Percentiles rank a stretch among this genome's conserved stretches.
phyloP scores from a whole-genome alignment of 2,329 filamentous ascomycete genomes.

The Trichoderma cornu-damae region DNA sequence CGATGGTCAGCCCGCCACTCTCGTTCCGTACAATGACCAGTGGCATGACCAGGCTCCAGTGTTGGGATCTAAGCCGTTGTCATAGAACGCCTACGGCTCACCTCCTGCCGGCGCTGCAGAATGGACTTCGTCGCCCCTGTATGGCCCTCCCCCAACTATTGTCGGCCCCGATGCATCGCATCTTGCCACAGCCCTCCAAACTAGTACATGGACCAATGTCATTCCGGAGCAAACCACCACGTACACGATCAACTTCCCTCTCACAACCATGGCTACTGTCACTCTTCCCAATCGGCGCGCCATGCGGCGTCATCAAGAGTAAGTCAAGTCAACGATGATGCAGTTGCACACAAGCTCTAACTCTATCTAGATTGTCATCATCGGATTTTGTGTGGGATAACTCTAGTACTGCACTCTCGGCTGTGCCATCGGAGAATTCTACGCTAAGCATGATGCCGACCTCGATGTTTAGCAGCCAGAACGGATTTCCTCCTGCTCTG shows the following conservation, averaged over 20 bases:
- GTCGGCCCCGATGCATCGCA: conserved; percentile 19
- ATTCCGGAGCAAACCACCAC: conserved; percentile 38
- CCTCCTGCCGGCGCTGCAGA: conserved; percentile 19
- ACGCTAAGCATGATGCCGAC: conserved; percentile 25
- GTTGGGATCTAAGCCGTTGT: conserved; percentile 19
- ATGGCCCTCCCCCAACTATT: conserved; percentile 25
- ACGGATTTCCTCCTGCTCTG: conserved; percentile 15
- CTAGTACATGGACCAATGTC: conserved; percentile 38
- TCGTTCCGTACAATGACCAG: conserved; percentile 21
- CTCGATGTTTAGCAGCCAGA: conserved; percentile 27
- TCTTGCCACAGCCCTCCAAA: conserved; percentile 27
- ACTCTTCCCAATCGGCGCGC: conserved; percentile 27
- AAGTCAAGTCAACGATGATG: conserved; percentile 21
- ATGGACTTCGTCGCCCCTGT: conserved; percentile 20
- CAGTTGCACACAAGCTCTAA: conserved; percentile 15
- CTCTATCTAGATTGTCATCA: conserved; percentile 20
- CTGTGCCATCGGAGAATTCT: conserved; percentile 21
- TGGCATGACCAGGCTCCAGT: conserved; percentile 20
- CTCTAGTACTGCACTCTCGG: conserved; percentile 24
- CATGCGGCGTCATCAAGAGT: conserved; percentile 30
- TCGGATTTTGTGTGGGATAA: conserved; percentile 29
- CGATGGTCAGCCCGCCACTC: conserved; percentile 5
- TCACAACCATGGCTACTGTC: conserved; percentile 37
- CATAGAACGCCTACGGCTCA: conserved; percentile 25
- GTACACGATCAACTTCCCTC: conserved; percentile 36